These are phyloP conservation scores for Sonneratia caseolaris DNA, from an alignment of 345 rosid species.

Conservation along the genomic window DNA sequence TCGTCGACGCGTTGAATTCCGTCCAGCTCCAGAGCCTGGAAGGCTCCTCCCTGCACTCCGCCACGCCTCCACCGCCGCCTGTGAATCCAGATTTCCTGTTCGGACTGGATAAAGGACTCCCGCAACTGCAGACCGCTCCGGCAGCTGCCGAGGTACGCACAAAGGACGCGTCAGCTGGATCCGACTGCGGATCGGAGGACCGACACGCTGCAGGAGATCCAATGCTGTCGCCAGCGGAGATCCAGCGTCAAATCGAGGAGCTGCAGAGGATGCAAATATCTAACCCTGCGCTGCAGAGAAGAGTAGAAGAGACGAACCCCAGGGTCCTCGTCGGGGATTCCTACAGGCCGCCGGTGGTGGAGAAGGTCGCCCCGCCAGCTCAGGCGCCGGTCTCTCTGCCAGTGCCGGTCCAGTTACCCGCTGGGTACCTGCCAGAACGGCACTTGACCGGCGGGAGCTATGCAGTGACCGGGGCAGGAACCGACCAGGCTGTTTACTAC, in stretches of 20 bases:
- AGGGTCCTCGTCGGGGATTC: slow-evolving; percentile 17
- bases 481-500: slow-evolving; percentile 35
- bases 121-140: slow-evolving; percentile 16
- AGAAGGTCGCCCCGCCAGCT: slow-evolving; percentile 16
- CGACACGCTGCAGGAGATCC: slow-evolving; percentile 21
- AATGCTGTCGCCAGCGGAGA: slow-evolving; percentile 19
- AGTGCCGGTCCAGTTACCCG: slow-evolving; percentile 28
- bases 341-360: slow-evolving; percentile 15
- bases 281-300: slow-evolving; percentile 18
- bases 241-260: slow-evolving; percentile 35
- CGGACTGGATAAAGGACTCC: slow-evolving; percentile 39
- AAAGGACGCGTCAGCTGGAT: slow-evolving; percentile 26
- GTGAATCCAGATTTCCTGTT: slow-evolving; percentile 38
- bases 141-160: slow-evolving; percentile 17
- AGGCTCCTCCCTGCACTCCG: slow-evolving; percentile 22
- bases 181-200: slow-evolving; percentile 41
- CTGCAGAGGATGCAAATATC: slow-evolving; percentile 31
- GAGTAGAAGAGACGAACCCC: slow-evolving; percentile 18
- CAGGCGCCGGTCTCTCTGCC: slow-evolving; percentile 20
- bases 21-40: slow-evolving; percentile 32
- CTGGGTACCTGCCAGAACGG: slow-evolving; percentile 23
- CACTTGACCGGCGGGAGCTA: slow-evolving; percentile 24
- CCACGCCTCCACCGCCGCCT: slow-evolving; percentile 11
- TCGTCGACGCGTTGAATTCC: slow-evolving; percentile 45
- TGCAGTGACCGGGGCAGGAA: slow-evolving; percentile 9